Evolutionary conservation across 192 early-diverging fungal species (phyloP), one percentile per base, ranked within the genome.

Genomic region (Coemansia sp.): DNA sequence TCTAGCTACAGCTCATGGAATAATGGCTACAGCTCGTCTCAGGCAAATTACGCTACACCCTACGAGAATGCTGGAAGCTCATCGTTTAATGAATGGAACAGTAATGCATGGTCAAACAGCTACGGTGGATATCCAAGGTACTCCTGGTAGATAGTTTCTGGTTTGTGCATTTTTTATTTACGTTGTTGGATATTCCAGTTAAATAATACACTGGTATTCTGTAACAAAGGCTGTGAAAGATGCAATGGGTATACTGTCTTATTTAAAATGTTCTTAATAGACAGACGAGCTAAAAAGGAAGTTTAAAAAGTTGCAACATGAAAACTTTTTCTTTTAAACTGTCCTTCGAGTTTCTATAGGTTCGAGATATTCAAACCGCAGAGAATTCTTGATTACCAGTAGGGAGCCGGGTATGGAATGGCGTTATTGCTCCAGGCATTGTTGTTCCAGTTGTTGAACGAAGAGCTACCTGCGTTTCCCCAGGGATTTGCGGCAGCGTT

Each of bases 391-490:
- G 46, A 48, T 40, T 71, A 79, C 77, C 77, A 79, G 59, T 79
- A 74, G 6, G 70, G 75, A 10, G 45, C 63, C 0, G 77, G 77
- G 43, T 75, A 75, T 10, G 48, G 48, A 51, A 33, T 34, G 48
- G 39, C 66, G 30, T 68, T 69, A 63, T 80, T 80, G 72, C 59
- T 74, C 78, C 78, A 80, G 34, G 78, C 78, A 58, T 80, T 80
- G 72, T 75, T 80, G 63, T 80, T 80, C 78, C 78, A 80, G 72
- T 80, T 74, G 72, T 80, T 80, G 40, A 80, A 80, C 13, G 78
- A 72, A 7, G 78, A 74, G 56, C 78, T 61, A 37, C 78, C 78
- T 9, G 78, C 61, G 20, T 75, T 80, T 35, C 78, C 77, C 71
- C 71, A 80, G 3, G 77, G 72, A 29, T 74, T 71, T 1, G 77